Evolutionary conservation across 306 rosid species (phyloP).

Genomic region (Astragalus glycyphyllos): DNA sequence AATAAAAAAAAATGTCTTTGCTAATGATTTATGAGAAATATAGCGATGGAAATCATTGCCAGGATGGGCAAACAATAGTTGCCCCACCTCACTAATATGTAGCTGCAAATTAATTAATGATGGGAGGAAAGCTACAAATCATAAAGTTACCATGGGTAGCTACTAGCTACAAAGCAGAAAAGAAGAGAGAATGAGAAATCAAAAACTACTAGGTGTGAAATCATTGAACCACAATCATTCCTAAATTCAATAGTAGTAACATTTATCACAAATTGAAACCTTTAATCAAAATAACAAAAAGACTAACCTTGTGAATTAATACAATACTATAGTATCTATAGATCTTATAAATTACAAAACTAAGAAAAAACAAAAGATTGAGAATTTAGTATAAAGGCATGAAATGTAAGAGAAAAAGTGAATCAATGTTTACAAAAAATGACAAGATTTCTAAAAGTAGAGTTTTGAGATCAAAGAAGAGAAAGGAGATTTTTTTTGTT

Average conservation of each 20-base stretch:
- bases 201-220: slow-evolving; percentile 41
- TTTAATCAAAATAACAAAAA: slow-evolving; percentile 37
- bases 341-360: slow-evolving; percentile 38
- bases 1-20: slow-evolving; percentile 26
- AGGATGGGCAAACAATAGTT: slow-evolving; percentile 34
- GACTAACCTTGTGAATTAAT: slow-evolving; percentile 13
- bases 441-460: background rate
- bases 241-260: slow-evolving; percentile 39
- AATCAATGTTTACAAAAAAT: slow-evolving; percentile 5
- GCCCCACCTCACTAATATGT: slow-evolving; percentile 65
- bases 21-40: slow-evolving; percentile 42
- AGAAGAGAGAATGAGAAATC: slow-evolving; percentile 31
- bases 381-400: slow-evolving; percentile 37
- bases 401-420: slow-evolving; percentile 13
- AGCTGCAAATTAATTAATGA: slow-evolving; percentile 65
- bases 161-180: slow-evolving; percentile 12
- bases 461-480: slow-evolving; percentile 25
- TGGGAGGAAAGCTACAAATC: slow-evolving; percentile 43
- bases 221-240: slow-evolving; percentile 48
- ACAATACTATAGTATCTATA: background rate
- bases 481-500: slow-evolving; percentile 21
- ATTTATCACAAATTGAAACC: slow-evolving; percentile 32
- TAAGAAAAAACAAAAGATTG: slow-evolving; percentile 4
- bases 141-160: slow-evolving; percentile 38
- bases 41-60: slow-evolving; percentile 47